These are phyloP conservation scores for Lenzites betulinus DNA, from an alignment of 768 basidiomycete genomes.

Conservation along the genomic window DNA sequence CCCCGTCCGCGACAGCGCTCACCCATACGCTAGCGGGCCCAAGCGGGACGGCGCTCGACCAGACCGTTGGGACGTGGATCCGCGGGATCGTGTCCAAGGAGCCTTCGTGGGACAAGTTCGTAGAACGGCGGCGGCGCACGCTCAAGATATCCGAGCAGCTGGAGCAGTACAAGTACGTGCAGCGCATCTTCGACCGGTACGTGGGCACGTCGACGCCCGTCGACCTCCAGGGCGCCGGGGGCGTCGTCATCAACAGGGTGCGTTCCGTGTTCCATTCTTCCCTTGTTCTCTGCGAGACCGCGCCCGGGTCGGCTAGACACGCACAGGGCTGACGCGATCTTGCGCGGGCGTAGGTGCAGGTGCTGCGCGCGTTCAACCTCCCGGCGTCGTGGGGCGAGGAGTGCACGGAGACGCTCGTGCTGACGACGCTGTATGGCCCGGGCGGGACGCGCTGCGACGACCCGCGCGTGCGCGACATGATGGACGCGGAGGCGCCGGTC, in stretches of 20 bases:
- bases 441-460: slow-evolving; percentile 52
- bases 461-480: slow-evolving; percentile 48
- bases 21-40: slow-evolving; percentile 18
- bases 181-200: slow-evolving; percentile 49
- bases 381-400: slow-evolving; percentile 45
- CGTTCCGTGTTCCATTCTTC: slow-evolving; percentile 21
- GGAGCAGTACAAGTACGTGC: slow-evolving; percentile 54
- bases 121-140: slow-evolving; percentile 39
- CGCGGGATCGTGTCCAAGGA: slow-evolving; percentile 46
- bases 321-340: not conserved
- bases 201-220: slow-evolving; percentile 46
- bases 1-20: slow-evolving; percentile 11
- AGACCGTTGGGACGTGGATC: slow-evolving; percentile 46
- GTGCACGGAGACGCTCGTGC: slow-evolving; percentile 51
- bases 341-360: slow-evolving; percentile 44
- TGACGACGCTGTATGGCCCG: slow-evolving; percentile 59
- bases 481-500: slow-evolving; percentile 47
- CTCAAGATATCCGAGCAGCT: slow-evolving; percentile 27
- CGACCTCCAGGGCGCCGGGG: slow-evolving; percentile 39
- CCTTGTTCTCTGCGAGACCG: not conserved
- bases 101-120: slow-evolving; percentile 47
- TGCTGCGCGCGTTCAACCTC: slow-evolving; percentile 53
- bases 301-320: not conserved
- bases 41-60: slow-evolving; percentile 40
- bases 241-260: slow-evolving; percentile 48